Evolutionary conservation across 1,284 basidiomycete species (phyloP).

Genomic region (Trichosporon sp.): DNA sequence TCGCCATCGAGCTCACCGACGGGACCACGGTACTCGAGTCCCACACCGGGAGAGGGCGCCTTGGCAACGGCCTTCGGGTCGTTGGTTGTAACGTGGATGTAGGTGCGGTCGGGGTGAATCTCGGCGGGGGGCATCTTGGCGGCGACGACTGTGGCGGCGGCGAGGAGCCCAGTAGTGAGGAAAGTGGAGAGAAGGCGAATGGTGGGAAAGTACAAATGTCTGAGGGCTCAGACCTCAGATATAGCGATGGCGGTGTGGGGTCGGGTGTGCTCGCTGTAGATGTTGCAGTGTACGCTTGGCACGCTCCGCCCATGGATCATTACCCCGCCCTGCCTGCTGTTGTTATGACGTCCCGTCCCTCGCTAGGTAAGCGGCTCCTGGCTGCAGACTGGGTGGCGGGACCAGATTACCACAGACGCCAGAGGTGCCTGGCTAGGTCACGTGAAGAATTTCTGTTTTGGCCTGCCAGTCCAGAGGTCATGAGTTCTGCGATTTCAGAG

Average conservation of each 20-base stretch:
- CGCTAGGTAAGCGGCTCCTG: neutral
- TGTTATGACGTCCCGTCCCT: neutral
- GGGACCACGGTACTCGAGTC: slow-evolving; percentile 43
- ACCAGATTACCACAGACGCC: neutral
- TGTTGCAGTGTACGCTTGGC: slow-evolving; percentile 10
- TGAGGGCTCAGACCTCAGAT: neutral
- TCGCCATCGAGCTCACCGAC: slow-evolving; percentile 52
- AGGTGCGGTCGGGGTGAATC: slow-evolving; percentile 41
- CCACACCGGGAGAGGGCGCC: slow-evolving; percentile 1
- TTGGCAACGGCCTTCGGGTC: slow-evolving; percentile 21
- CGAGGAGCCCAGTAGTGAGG: slow-evolving; percentile 13
- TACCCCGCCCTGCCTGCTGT: neutral
- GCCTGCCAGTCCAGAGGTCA: neutral
- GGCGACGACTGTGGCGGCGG: slow-evolving; percentile 21
- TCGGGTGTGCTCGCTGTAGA: neutral
- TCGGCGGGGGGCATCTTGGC: slow-evolving; percentile 25
- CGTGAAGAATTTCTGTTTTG: slow-evolving; percentile 33
- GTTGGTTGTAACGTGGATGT: slow-evolving; percentile 46
- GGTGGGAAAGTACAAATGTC: slow-evolving; percentile 7
- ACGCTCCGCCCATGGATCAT: neutral
- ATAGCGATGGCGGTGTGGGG: neutral
- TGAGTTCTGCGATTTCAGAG: neutral
- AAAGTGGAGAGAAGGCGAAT: slow-evolving; percentile 24
- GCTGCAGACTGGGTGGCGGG: neutral
- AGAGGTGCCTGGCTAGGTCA: slow-evolving; percentile 15